These are phyloP conservation scores for Flaveria trinervia DNA, from an alignment of 129 eudicot genomes.

Conservation along the genomic window DNA sequence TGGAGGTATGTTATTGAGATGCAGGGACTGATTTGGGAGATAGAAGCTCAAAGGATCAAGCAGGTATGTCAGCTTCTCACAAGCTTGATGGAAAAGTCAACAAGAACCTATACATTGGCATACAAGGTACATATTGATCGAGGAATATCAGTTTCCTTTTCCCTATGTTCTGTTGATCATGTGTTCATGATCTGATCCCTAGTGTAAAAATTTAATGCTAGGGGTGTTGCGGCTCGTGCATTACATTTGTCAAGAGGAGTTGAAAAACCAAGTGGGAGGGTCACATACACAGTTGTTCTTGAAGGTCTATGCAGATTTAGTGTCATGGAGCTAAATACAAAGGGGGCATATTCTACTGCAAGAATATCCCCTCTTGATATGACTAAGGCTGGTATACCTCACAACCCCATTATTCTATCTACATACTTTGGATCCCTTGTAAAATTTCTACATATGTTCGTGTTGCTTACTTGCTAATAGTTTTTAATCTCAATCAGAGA, in stretches of 20 bases:
- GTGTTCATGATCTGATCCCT: slow-evolving; percentile 27
- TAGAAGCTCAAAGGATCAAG: slow-evolving; percentile 50
- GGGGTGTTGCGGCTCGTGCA: slow-evolving; percentile 99
- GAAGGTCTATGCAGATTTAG: slow-evolving; percentile 96
- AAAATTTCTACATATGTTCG: background rate
- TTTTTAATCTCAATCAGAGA: slow-evolving; percentile 54
- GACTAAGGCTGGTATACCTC: slow-evolving; percentile 68
- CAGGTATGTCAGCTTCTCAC: slow-evolving; percentile 54
- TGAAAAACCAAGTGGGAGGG: slow-evolving; percentile 99
- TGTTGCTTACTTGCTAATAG: slow-evolving; percentile 35
- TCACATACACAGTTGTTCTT: slow-evolving; percentile 93
- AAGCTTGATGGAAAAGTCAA: slow-evolving; percentile 70
- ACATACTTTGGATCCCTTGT: background rate
- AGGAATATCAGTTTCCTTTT: background rate
- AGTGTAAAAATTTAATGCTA: slow-evolving; percentile 32
- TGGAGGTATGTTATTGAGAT: slow-evolving; percentile 24
- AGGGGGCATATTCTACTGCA: slow-evolving; percentile 89
- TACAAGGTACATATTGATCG: slow-evolving; percentile 55
- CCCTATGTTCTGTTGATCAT: slow-evolving; percentile 7
- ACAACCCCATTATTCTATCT: slow-evolving; percentile 1
- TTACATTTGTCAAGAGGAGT: slow-evolving; percentile 98
- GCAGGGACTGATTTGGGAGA: slow-evolving; percentile 64
- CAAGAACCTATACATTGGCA: slow-evolving; percentile 95
- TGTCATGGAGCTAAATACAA: slow-evolving; percentile 85
- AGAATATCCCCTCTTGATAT: slow-evolving; percentile 85